A percentile compares a stretch with the other conserved stretches of the same genome.
phyloP scores from a whole-genome alignment of 805 yeast species.

The Wickerhamomyces canadensis region DNA sequence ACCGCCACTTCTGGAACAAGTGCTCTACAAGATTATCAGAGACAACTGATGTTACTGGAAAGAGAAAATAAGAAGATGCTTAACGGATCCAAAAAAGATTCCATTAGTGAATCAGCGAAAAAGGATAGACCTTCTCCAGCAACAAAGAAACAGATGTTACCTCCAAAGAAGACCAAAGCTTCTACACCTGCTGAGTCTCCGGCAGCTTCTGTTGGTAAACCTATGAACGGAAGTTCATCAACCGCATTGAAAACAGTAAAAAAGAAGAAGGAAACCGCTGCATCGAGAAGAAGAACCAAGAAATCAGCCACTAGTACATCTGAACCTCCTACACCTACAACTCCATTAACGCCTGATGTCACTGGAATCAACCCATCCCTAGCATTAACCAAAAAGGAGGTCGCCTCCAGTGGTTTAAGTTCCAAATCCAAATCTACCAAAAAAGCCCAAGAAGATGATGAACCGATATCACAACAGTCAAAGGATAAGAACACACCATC shows the following conservation, averaged over 20 bases:
- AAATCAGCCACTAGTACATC: slow-evolving; percentile 20
- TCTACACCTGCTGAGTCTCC: slow-evolving; percentile 24
- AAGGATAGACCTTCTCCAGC: slow-evolving; percentile 2
- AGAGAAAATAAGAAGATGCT: slow-evolving; percentile 68
- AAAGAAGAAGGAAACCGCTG: slow-evolving; percentile 20
- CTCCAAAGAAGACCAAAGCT: slow-evolving; percentile 20
- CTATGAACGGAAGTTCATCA: slow-evolving; percentile 11
- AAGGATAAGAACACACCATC: slow-evolving; percentile 12
- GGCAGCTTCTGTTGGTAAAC: slow-evolving; percentile 19
- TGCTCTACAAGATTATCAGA: slow-evolving; percentile 78
- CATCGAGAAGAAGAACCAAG: slow-evolving; percentile 15
- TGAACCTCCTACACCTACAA: slow-evolving; percentile 38
- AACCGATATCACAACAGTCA: background rate
- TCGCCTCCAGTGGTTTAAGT: background rate
- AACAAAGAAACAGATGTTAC: slow-evolving; percentile 17
- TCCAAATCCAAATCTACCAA: background rate
- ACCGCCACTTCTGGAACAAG: slow-evolving; percentile 13
- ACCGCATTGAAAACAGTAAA: slow-evolving; percentile 13
- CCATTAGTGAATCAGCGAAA: slow-evolving; percentile 6
- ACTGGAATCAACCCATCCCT: background rate
- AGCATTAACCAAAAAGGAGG: background rate
- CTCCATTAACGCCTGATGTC: slow-evolving; percentile 30
- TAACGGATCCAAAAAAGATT: slow-evolving; percentile 41
- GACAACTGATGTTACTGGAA: slow-evolving; percentile 69
- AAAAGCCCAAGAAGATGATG: slow-evolving; percentile 1